A percentile compares a stretch with the other conserved stretches of the same genome.
Conservation (phyloP, 2,329 filamentous ascomycete genomes). For the Colletotrichum camelliae region DNA sequence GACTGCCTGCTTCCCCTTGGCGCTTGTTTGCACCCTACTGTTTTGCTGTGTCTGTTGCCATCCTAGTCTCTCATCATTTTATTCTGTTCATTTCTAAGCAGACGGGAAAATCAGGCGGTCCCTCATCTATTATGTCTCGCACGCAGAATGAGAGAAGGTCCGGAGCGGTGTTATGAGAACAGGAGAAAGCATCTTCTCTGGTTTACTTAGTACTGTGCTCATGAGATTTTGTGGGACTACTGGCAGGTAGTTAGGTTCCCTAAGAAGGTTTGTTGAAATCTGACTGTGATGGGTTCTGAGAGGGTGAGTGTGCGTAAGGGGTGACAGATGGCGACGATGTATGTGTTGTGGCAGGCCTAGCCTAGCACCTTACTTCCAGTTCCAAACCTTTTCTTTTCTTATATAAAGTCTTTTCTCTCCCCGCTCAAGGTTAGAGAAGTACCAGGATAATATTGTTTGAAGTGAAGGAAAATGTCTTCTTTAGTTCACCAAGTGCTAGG, state of each 20-base stretch:
- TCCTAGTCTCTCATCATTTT: not conserved
- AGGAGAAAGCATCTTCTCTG: no score
- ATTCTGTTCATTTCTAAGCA: not conserved
- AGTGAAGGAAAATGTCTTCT: not conserved
- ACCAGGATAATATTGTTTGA: not conserved
- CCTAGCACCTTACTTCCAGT: not conserved
- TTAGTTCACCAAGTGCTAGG: not conserved
- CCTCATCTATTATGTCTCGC: no score
- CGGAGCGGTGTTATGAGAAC: not conserved
- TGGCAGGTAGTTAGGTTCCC: not conserved
- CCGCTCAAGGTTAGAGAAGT: not conserved
- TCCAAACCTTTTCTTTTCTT: not conserved
- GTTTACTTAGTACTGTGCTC: not conserved
- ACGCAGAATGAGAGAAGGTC: not conserved
- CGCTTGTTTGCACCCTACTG: no score
- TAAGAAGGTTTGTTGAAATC: not conserved
- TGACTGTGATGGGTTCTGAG: not conserved
- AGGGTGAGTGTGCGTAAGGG: not conserved
- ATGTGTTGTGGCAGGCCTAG: not conserved
- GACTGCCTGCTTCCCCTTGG: no score
- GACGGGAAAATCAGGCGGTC: not conserved
- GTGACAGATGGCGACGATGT: not conserved
- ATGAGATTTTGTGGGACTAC: not conserved
- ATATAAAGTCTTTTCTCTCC: not conserved
- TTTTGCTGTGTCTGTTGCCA: no score